Percentiles rank a stretch among this genome's conserved stretches.
phyloP scores from a whole-genome alignment of 2,329 filamentous ascomycete species.

The Shiraia sp. region DNA sequence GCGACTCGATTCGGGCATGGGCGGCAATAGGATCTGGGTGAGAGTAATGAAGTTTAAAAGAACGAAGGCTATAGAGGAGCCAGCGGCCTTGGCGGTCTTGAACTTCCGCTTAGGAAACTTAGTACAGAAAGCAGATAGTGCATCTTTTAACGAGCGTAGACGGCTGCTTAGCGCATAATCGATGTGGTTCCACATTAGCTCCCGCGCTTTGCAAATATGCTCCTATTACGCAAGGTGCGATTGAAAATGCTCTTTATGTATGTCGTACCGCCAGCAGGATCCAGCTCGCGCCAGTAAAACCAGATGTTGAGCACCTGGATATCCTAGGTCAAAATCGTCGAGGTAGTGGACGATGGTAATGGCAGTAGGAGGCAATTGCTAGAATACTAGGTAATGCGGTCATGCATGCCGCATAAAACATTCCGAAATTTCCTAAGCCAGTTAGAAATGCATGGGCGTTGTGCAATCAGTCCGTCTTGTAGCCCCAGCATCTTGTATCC shows the following conservation, averaged over 20 bases:
- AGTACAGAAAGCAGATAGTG: constrained; percentile 5
- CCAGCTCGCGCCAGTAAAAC: constrained; percentile 11
- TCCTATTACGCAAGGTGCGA: constrained; percentile 11
- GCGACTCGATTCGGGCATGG: constrained; percentile 4
- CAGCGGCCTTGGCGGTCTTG: constrained; percentile 5
- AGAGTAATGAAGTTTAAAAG: not conserved
- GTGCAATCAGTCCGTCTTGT: no score
- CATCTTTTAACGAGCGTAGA: constrained; percentile 7
- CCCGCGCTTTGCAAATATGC: constrained; percentile 6
- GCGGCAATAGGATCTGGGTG: constrained; percentile 3
- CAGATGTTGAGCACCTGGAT: constrained; percentile 11
- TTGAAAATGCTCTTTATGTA: constrained; percentile 15
- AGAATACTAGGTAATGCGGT: no score
- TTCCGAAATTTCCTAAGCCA: no score
- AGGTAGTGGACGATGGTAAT: constrained; percentile 12
- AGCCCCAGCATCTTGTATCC: no score
- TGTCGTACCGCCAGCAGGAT: constrained; percentile 3
- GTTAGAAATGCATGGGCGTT: no score
- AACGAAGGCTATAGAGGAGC: constrained; percentile 3
- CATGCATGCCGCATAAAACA: no score
- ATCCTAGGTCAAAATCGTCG: constrained; percentile 11
- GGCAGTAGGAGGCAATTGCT: no score
- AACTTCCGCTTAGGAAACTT: constrained; percentile 6
- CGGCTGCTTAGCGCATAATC: constrained; percentile 8
- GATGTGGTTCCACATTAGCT: constrained; percentile 12